Evolutionary conservation across 164 flowering plant species (phyloP).

Genomic region (Magnolia kwangsiensis): DNA sequence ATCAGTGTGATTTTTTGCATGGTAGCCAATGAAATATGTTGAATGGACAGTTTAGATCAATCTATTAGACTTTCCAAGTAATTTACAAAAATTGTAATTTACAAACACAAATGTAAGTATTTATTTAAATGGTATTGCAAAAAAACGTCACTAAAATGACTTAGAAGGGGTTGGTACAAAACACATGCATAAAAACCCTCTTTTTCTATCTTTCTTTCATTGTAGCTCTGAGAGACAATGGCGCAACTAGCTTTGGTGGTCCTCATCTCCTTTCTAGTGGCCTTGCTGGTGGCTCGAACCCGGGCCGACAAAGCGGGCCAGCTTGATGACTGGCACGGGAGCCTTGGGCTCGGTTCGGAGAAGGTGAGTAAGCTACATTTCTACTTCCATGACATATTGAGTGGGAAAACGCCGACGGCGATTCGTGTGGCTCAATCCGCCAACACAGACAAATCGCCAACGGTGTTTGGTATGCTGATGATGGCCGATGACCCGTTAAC

Average conservation of each 20-base stretch:
- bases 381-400: conserved; percentile 16
- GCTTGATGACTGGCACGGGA: neutral
- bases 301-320: neutral
- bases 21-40: no score
- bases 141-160: no score
- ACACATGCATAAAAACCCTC: no score
- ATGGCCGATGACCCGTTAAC: conserved; percentile 19
- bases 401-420: conserved; percentile 11
- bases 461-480: conserved; percentile 3
- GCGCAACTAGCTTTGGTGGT: neutral
- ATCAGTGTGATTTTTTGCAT: no score
- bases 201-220: conserved; percentile 27
- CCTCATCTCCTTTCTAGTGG: neutral
- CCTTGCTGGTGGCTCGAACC: neutral
- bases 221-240: conserved; percentile 44
- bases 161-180: no score
- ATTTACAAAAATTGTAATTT: no score
- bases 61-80: no score
- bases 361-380: conserved; percentile 14
- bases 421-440: conserved; percentile 2
- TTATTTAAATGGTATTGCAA: no score
- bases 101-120: no score
- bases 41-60: no score
- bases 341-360: conserved; percentile 18
- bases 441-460: conserved; percentile 2